Base-by-base conservation (phyloP, 805 yeast genomes). In the Kluyveromyces starmeri region DNA sequence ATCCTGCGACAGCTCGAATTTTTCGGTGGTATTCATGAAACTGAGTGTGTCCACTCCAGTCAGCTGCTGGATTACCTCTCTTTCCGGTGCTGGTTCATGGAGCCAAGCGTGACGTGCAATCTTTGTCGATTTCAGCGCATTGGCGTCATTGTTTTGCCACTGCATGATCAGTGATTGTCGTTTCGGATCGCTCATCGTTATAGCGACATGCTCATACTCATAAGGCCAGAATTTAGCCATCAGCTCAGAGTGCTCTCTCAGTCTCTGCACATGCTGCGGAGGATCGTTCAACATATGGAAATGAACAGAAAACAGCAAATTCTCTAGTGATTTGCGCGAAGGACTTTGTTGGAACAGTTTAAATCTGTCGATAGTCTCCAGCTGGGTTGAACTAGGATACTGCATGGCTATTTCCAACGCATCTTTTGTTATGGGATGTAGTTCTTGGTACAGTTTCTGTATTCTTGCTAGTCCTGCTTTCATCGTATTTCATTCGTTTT, bases 201-300 rank as follows among this genome's bases (percentile, higher is more conserved):
- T 26, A 7, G 46, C 26, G 11, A 38, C 18, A 8, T 45, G 30
- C 14, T 46, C 45, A 11, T 27, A 36, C 35, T 48, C 52, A 27
- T 44, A 43, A 15, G 52, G 52, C 50, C 50, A 46, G 28, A 35
- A 40, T 21, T 38, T 37, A 3, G 42, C 32, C 30, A 48, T 16
- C 13, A 44, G 47, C 9, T 20, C 23, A 34, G 39, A 40, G 34
- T 44, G 24, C 5, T 29, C 22, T 17, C 42, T 38, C 16, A 47
- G 42, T 16, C 20, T 23, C 21, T 27, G 25, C 7, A 47, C n/a
- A 32, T 46, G 47, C 7, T 12, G 25, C 6, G 50, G 50, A 22
- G 32, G 23, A 7, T 37, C 39, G 22, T 38, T 41, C 10, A 32
- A 18, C 46, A 46, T 40, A n/a, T 37, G 35, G 26, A 45, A 41